These are phyloP conservation scores for Solanum appendiculatum DNA, from an alignment of 257 asterid species.

Conservation along the genomic window DNA sequence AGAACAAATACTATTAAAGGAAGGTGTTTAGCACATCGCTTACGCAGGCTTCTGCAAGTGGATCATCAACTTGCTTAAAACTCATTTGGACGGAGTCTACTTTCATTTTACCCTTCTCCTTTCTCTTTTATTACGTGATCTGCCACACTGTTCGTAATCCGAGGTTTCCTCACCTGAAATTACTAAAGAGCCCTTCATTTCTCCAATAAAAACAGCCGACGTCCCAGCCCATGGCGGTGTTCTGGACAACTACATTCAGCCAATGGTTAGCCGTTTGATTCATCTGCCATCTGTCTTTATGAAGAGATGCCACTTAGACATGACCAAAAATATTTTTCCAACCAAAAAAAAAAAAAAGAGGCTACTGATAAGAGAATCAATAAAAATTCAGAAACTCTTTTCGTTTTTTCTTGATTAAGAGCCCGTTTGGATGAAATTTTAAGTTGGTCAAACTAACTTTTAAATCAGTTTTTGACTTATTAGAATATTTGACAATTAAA, in stretches of 20 bases:
- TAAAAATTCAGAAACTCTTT: too few relatives aligned
- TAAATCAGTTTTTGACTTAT: too few relatives aligned
- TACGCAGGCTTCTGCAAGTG: constrained; percentile 47
- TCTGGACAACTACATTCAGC: not conserved
- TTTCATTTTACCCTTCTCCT: constrained; percentile 5
- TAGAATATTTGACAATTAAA: too few relatives aligned
- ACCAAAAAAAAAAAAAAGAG: too few relatives aligned
- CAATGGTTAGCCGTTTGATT: not conserved
- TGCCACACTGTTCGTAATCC: not conserved
- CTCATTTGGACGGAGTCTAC: constrained; percentile 22
- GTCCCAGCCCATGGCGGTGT: not conserved
- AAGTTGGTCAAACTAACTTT: too few relatives aligned
- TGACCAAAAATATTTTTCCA: too few relatives aligned
- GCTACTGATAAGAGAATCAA: too few relatives aligned
- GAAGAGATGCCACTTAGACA: not conserved
- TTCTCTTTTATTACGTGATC: constrained; percentile 19
- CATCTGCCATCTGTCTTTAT: not conserved
- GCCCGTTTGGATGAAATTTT: too few relatives aligned
- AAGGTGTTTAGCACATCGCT: constrained; percentile 4
- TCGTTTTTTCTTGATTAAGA: too few relatives aligned
- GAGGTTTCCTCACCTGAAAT: constrained; percentile 2
- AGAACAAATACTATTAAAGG: not conserved
- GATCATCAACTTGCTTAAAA: constrained; percentile 46
- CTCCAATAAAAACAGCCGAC: not conserved
- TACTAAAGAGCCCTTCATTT: constrained; percentile 3